These are phyloP conservation scores for Chenopodium quinoa DNA, from an alignment of 148 eudicot species.

Conservation along the genomic window DNA sequence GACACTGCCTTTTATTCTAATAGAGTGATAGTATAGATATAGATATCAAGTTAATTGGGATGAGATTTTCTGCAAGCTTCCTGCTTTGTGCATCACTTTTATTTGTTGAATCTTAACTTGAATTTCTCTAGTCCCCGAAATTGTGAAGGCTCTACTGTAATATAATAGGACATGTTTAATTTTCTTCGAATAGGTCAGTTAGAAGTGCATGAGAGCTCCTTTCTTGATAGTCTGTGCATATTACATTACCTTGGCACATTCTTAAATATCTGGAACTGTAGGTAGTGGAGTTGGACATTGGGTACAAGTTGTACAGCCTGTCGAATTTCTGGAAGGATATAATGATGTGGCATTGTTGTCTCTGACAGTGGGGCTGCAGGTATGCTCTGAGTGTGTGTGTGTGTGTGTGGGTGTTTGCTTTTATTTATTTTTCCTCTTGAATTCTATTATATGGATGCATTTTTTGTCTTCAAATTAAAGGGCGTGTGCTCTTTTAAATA, in stretches of 20 bases:
- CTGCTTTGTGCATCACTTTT: background rate
- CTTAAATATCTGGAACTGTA: constrained; percentile 34
- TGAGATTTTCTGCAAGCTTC: background rate
- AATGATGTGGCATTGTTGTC: constrained; percentile 74
- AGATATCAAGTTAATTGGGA: background rate
- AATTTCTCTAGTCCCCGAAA: background rate
- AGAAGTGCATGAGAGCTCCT: background rate
- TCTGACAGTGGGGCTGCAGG: constrained; percentile 91
- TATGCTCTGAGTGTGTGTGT: constrained; percentile 19
- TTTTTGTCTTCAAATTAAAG: too few species aligned
- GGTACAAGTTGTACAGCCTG: constrained; percentile 69
- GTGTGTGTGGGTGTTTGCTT: too few species aligned
- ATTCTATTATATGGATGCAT: too few species aligned
- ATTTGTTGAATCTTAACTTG: background rate
- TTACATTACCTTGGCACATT: background rate
- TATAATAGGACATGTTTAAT: background rate
- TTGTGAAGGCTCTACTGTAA: background rate
- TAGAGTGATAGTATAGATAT: too few species aligned
- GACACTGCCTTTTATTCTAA: too few species aligned
- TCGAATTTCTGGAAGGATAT: constrained; percentile 69
- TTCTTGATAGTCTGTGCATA: constrained; percentile 12
- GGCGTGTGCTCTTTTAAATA: background rate
- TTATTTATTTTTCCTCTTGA: too few species aligned
- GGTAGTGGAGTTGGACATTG: constrained; percentile 80
- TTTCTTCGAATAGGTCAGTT: background rate